Evolutionary conservation across 1,284 basidiomycete species (phyloP).

Genomic region (Mycena citricolor): DNA sequence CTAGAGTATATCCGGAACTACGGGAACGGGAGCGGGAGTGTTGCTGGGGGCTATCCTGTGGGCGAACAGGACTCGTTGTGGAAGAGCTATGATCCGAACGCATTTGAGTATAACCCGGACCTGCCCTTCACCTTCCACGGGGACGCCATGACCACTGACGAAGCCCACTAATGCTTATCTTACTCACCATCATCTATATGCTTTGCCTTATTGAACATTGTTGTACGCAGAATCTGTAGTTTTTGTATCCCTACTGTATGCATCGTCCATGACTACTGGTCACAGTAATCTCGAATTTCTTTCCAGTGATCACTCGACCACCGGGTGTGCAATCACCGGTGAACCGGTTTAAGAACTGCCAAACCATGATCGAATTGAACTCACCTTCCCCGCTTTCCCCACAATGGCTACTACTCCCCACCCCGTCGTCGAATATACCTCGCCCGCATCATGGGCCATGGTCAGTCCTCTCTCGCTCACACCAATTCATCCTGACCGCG

Average conservation of each 20-base stretch:
- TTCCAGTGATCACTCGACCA: too few relatives aligned
- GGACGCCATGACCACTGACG: constrained; percentile 27
- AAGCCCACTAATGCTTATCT: constrained; percentile 7
- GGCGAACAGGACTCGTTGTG: constrained; percentile 66
- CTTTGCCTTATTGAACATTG: constrained; percentile 13
- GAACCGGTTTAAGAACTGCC: too few relatives aligned
- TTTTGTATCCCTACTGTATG: constrained; percentile 17
- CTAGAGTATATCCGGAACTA: constrained; percentile 79
- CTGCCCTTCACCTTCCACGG: constrained; percentile 61
- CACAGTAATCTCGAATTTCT: too few relatives aligned
- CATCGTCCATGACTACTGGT: constrained; percentile 1
- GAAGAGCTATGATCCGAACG: constrained; percentile 70
- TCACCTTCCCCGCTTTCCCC: constrained; percentile 18
- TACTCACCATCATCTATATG: constrained; percentile 5
- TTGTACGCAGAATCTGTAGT: constrained; percentile 16
- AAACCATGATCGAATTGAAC: constrained; percentile 17
- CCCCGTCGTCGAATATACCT: constrained; percentile 72
- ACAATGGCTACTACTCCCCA: constrained; percentile 52
- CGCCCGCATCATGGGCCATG: constrained; percentile 80
- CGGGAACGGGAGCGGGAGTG: constrained; percentile 29
- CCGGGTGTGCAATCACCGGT: too few relatives aligned
- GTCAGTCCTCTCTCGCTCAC: constrained; percentile 38
- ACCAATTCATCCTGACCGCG: constrained; percentile 9
- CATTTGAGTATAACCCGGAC: constrained; percentile 73
- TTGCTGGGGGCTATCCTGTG: constrained; percentile 40